Evolutionary conservation across 2,329 filamentous ascomycete genomes (phyloP).

Genomic region (Aspergillus sojae): DNA sequence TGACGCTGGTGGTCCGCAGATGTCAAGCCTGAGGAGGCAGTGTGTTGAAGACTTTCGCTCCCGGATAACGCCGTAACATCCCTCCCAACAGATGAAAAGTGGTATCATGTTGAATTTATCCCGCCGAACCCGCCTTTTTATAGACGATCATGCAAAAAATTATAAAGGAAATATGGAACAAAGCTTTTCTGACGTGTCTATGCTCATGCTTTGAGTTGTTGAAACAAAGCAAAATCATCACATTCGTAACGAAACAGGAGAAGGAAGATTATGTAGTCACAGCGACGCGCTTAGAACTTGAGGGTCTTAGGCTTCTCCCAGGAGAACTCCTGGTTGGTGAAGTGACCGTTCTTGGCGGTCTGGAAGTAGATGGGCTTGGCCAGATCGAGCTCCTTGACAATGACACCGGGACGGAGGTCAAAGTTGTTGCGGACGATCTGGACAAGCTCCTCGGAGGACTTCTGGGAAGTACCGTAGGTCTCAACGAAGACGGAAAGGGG

Average conservation of each 20-base stretch:
- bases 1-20: background rate
- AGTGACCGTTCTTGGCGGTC: slow-evolving; percentile 99
- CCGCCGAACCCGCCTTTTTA: slow-evolving; percentile 39
- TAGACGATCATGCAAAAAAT: slow-evolving; percentile 44
- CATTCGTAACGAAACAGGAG: slow-evolving; percentile 41
- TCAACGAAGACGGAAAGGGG: slow-evolving; percentile 98
- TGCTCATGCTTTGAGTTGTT: slow-evolving; percentile 53
- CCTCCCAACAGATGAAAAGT: slow-evolving; percentile 46
- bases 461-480: slow-evolving; percentile 91
- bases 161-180: slow-evolving; percentile 34
- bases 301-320: slow-evolving; percentile 99
- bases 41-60: slow-evolving; percentile 47
- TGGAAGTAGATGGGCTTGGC: slow-evolving; percentile 96
- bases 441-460: slow-evolving; percentile 89
- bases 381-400: slow-evolving; percentile 95
- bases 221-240: slow-evolving; percentile 53
- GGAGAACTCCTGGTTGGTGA: slow-evolving; percentile 95
- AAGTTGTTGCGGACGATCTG: slow-evolving; percentile 95
- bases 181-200: slow-evolving; percentile 40
- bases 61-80: slow-evolving; percentile 46
- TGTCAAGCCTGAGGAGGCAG: slow-evolving; percentile 25
- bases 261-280: slow-evolving; percentile 20
- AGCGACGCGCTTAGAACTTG: slow-evolving; percentile 69
- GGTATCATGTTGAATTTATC: slow-evolving; percentile 54
- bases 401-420: slow-evolving; percentile 95